Evolutionary conservation across 2,329 filamentous ascomycete species (phyloP).

Genomic region (Blastomyces silverae): DNA sequence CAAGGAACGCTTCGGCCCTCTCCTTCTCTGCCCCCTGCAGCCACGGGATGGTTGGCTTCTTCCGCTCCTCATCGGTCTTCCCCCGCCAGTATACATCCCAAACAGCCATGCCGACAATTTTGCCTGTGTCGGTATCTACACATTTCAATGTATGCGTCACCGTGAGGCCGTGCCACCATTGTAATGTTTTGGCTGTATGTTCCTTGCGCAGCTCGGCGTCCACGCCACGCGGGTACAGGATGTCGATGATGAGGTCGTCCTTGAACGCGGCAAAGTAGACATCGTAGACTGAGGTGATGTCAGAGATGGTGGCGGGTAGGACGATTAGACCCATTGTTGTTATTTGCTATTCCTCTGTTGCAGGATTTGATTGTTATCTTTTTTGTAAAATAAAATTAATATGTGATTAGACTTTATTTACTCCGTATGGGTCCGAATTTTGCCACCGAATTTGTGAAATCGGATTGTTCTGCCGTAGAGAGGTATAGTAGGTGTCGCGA

Average conservation of each 20-base stretch:
- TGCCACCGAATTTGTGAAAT: not conserved
- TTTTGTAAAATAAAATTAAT: not conserved
- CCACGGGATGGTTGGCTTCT: slow-evolving; percentile 43
- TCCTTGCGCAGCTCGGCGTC: slow-evolving; percentile 36
- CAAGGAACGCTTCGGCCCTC: slow-evolving; percentile 41
- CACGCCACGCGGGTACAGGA: slow-evolving; percentile 33
- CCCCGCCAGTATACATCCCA: slow-evolving; percentile 40
- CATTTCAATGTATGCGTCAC: slow-evolving; percentile 46
- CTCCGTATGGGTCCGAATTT: not conserved
- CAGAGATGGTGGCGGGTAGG: slow-evolving; percentile 30
- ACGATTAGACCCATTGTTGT: slow-evolving; percentile 37
- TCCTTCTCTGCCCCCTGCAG: slow-evolving; percentile 42
- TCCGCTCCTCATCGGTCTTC: slow-evolving; percentile 39
- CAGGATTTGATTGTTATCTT: not conserved
- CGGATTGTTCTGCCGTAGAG: not conserved
- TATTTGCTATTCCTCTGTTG: not conserved
- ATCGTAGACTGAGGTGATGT: slow-evolving; percentile 24
- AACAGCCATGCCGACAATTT: slow-evolving; percentile 45
- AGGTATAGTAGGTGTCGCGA: not conserved
- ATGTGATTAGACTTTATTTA: not conserved
- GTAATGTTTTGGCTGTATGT: slow-evolving; percentile 40
- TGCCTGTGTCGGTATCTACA: slow-evolving; percentile 40
- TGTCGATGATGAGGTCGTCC: slow-evolving; percentile 38
- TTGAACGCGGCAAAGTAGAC: slow-evolving; percentile 23
- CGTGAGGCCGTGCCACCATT: slow-evolving; percentile 35